Percentiles rank a stretch among this genome's conserved stretches.
Conservation (phyloP, 768 basidiomycete species). For the Amanita brunnescens region DNA sequence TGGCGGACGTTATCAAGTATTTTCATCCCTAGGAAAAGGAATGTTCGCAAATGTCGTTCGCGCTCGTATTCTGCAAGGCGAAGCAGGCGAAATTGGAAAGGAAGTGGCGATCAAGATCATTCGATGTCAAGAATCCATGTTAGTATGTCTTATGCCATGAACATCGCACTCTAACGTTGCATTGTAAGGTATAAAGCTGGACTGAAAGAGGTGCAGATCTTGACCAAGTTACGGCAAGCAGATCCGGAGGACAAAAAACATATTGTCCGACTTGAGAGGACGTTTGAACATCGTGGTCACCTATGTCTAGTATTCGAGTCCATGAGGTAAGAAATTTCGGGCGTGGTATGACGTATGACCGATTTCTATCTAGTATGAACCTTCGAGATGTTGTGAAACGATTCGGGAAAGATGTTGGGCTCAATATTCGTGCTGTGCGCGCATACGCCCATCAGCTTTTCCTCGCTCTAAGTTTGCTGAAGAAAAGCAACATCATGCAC, state of each 20-base stretch:
- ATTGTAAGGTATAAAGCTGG: slow-evolving; percentile 84
- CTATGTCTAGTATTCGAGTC: slow-evolving; percentile 94
- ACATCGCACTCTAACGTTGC: slow-evolving; percentile 1
- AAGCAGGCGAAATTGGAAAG: slow-evolving; percentile 38
- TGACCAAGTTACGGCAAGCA: slow-evolving; percentile 77
- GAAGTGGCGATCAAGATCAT: slow-evolving; percentile 99
- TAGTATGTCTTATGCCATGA: slow-evolving; percentile 21
- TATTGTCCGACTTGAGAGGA: slow-evolving; percentile 83
- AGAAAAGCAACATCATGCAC: slow-evolving; percentile 91
- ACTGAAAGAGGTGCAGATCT: slow-evolving; percentile 82
- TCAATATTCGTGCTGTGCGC: slow-evolving; percentile 94
- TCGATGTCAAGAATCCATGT: slow-evolving; percentile 95
- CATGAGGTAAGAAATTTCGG: slow-evolving; percentile 64
- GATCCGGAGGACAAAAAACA: slow-evolving; percentile 98
- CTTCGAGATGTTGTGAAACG: slow-evolving; percentile 95
- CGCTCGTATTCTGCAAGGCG: slow-evolving; percentile 69
- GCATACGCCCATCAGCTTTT: slow-evolving; percentile 98
- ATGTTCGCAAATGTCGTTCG: slow-evolving; percentile 98
- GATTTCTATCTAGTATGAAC: slow-evolving; percentile 66
- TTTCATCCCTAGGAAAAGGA: slow-evolving; percentile 91
- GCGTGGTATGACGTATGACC: not conserved
- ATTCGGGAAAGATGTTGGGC: slow-evolving; percentile 95
- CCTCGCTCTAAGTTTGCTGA: slow-evolving; percentile 73
- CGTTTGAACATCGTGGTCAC: slow-evolving; percentile 96
- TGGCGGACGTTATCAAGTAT: slow-evolving; percentile 88